A percentile compares a stretch with the other conserved stretches of the same genome.
These are phyloP conservation scores for Dipodascus albidus DNA, from an alignment of 805 yeast species.

Conservation along the genomic window DNA sequence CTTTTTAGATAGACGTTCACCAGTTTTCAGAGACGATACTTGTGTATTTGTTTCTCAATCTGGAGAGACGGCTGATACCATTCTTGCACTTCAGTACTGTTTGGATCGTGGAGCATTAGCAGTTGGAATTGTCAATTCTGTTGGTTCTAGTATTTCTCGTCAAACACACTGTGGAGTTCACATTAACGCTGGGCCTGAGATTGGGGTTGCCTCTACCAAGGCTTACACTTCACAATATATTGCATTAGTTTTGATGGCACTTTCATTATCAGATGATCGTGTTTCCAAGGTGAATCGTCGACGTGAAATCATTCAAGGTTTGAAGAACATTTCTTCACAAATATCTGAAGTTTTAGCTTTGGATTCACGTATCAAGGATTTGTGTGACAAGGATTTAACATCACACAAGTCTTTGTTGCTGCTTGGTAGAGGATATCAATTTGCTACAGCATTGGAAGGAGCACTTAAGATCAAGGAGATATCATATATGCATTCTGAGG, in stretches of 20 bases:
- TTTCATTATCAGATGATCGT: slow-evolving; percentile 87
- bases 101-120: slow-evolving; percentile 94
- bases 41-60: slow-evolving; percentile 97
- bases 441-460: slow-evolving; percentile 95
- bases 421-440: slow-evolving; percentile 95
- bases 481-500: slow-evolving; percentile 98
- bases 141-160: slow-evolving; percentile 94
- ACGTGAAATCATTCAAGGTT: slow-evolving; percentile 73
- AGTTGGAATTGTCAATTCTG: slow-evolving; percentile 94
- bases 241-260: slow-evolving; percentile 93
- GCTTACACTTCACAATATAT: slow-evolving; percentile 98
- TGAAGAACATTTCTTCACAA: slow-evolving; percentile 74
- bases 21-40: slow-evolving; percentile 97
- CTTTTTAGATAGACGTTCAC: slow-evolving; percentile 86
- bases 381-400: slow-evolving; percentile 64
- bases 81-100: slow-evolving; percentile 91
- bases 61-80: slow-evolving; percentile 97
- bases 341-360: slow-evolving; percentile 65
- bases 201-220: slow-evolving; percentile 98
- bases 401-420: slow-evolving; percentile 78
- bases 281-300: slow-evolving; percentile 69
- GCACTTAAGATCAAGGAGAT: slow-evolving; percentile 97
- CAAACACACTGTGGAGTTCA: slow-evolving; percentile 99
- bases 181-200: slow-evolving; percentile 98
- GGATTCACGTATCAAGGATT: slow-evolving; percentile 59